Evolutionary conservation across 2,329 filamentous ascomycete genomes (phyloP), one percentile per base, ranked within the genome.

Genomic region (Fusarium sp.): DNA sequence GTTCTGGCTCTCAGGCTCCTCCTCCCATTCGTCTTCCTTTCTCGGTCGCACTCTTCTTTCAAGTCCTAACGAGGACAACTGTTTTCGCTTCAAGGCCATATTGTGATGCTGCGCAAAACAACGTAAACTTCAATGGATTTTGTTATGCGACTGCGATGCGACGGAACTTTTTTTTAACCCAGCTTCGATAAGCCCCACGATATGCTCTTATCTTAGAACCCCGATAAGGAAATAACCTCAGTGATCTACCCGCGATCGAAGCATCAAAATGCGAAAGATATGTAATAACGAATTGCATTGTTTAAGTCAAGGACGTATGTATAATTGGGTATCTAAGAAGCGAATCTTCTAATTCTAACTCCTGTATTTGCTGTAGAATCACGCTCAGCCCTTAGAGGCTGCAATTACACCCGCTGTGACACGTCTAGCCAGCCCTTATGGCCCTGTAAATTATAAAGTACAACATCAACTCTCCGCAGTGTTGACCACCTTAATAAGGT

Each of bases 41-140:
- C 84, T 78, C 3, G 81, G 79, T 38, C 82, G 81, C 2, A 86
- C 84, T 44, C 83, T 79, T 59, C 83, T 78, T 64, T 83, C 80
- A 3, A 84, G 74, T 13, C 78, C 80, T 9, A 75, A 43, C 1
- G 77, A 75, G 6, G 62, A 61, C 3, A 79, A 77, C 5, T 77
- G 56, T 71, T 84, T 86, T 43, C 86, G 80, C 63, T 81, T 80
- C 0, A 77, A 66, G 2, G 79, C 70, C 82, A 83, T 82, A 25
- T 24, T 70, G 56, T 58, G 29, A 18, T 58, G 41, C 29, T 53
- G 30, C 40, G 24, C 25, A 56, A 20, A 47, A 15, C 61, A 45
- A 59, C 24, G 29, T 61, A 49, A 44, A 30, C 25, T 29, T 29
- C 8, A 25, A 15, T 52, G n/a, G 15, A 34, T 27, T 12, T 34